phyloP scores from a whole-genome alignment of 1,139 yeast genomes.

The Candida anutae region DNA sequence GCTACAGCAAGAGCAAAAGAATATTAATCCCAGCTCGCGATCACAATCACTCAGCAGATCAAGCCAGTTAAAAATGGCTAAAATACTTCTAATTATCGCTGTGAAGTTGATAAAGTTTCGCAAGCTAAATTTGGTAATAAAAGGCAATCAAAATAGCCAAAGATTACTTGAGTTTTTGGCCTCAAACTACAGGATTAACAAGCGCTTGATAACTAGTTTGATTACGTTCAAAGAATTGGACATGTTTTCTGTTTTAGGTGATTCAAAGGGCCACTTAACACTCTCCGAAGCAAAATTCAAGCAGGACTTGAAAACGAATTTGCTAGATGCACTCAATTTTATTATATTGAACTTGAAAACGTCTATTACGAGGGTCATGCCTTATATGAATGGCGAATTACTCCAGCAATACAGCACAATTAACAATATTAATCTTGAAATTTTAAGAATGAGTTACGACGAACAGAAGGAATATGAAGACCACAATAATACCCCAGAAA shows the following conservation, averaged over 20 bases:
- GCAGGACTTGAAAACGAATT: slow-evolving; percentile 4
- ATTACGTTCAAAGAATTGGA: slow-evolving; percentile 27
- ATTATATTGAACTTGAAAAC: slow-evolving; percentile 21
- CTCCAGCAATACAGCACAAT: slow-evolving; percentile 36
- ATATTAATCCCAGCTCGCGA: slow-evolving; percentile 3
- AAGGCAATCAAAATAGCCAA: slow-evolving; percentile 17
- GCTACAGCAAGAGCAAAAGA: slow-evolving; percentile 14
- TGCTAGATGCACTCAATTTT: slow-evolving; percentile 15
- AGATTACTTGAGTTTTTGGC: slow-evolving; percentile 24
- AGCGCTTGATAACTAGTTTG: slow-evolving; percentile 26
- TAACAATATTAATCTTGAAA: slow-evolving; percentile 22
- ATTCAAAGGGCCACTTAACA: background rate
- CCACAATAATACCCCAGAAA: slow-evolving; percentile 1
- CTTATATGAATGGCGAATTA: slow-evolving; percentile 29
- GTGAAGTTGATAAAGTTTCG: slow-evolving; percentile 23
- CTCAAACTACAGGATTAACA: slow-evolving; percentile 31
- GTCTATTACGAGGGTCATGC: slow-evolving; percentile 25
- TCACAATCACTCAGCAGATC: slow-evolving; percentile 3
- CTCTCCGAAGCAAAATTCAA: slow-evolving; percentile 1
- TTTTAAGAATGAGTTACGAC: slow-evolving; percentile 7
- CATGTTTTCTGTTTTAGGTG: slow-evolving; percentile 14
- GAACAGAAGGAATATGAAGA: slow-evolving; percentile 1
- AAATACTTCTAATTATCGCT: slow-evolving; percentile 24
- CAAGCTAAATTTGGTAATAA: slow-evolving; percentile 17
- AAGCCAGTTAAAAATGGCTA: slow-evolving; percentile 18